Base-by-base conservation (phyloP, 768 basidiomycete genomes). In the Inosperma sp. region DNA sequence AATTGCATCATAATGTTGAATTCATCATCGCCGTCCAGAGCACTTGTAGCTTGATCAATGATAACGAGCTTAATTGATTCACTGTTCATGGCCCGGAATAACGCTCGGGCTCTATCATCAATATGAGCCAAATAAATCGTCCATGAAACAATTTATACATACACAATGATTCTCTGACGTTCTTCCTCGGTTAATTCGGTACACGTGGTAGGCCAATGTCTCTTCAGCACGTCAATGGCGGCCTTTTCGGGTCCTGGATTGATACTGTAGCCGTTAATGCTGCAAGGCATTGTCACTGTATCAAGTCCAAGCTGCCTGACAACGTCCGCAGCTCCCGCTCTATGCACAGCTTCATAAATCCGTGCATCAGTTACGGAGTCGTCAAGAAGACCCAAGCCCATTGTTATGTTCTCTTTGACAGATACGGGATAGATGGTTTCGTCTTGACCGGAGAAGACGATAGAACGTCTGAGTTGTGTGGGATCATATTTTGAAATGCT, bases 401-500 rank as follows among this genome's bases (percentile, higher is more conserved):
- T 62, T 13, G 59, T 19, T 35, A 73, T 59, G 44, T 72, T 72
- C 41, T 71, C 65, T 27, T 50, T 52, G 13, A 70, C 34, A 1
- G 68, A 65, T 8, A 72, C 48, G 5, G 71, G 60, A 59, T 70
- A 61, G 54, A 72, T 53, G 49, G 66, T 37, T 53, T 74, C 65
- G 4, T 71, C 62, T 54, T 78, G 78, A 1, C 66, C 65, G 3
- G 79, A 62, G 41, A 71, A 71, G 3, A 76, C 72, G 26, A 70
- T 77, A 3, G 67, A 61, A 2, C 56, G 48, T 8, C 74, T 70
- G 25, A 80, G 49, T 16, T 65, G 61, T 1, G 55, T 48, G 3
- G 69, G 40, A 7, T 58, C 54, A 40, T 71, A 77, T 4, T 59
- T 55, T 17, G 52, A 33, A n/a, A 76, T 53, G 1, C 70, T 65